Percentiles rank a stretch among this genome's conserved stretches.
Evolutionary conservation across 2,329 filamentous ascomycete genomes (phyloP).

Genomic region (Sarocladium kiliense): DNA sequence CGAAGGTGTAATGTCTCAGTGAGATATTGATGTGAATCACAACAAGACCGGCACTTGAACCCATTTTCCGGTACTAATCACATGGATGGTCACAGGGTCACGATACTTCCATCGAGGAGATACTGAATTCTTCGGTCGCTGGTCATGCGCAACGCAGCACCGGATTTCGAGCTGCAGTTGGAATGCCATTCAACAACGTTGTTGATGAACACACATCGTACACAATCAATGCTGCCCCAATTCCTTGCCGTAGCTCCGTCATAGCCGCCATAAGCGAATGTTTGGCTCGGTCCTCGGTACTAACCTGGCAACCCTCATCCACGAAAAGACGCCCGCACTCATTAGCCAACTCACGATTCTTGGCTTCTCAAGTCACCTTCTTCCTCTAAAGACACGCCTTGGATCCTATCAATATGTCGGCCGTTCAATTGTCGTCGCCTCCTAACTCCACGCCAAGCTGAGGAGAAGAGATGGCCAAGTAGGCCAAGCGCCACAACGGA

Average conservation of each 20-base stretch:
- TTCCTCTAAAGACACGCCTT: background rate
- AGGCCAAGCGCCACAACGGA: background rate
- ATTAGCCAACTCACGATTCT: background rate
- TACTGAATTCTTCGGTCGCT: too few relatives aligned
- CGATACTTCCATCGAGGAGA: background rate
- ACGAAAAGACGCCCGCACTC: background rate
- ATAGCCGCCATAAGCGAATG: background rate
- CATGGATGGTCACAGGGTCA: background rate
- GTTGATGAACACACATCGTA: too few relatives aligned
- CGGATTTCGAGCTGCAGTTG: too few relatives aligned
- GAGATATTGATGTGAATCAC: conserved; percentile 1
- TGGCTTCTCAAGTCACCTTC: background rate
- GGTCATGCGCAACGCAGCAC: too few relatives aligned
- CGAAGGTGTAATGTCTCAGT: background rate
- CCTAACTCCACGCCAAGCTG: background rate
- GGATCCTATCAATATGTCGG: background rate
- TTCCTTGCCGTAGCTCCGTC: background rate
- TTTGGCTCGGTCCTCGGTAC: background rate
- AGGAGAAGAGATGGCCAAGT: conserved; percentile 3
- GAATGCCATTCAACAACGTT: too few relatives aligned
- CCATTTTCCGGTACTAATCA: background rate
- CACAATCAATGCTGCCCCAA: too few relatives aligned
- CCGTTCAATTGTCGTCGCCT: too few relatives aligned
- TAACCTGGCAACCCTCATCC: background rate
- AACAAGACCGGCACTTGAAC: background rate